Percentiles rank a stretch among this genome's conserved stretches.
Evolutionary conservation across 495 filamentous ascomycete genomes (phyloP).

Genomic region (Penicillium samsonianum): DNA sequence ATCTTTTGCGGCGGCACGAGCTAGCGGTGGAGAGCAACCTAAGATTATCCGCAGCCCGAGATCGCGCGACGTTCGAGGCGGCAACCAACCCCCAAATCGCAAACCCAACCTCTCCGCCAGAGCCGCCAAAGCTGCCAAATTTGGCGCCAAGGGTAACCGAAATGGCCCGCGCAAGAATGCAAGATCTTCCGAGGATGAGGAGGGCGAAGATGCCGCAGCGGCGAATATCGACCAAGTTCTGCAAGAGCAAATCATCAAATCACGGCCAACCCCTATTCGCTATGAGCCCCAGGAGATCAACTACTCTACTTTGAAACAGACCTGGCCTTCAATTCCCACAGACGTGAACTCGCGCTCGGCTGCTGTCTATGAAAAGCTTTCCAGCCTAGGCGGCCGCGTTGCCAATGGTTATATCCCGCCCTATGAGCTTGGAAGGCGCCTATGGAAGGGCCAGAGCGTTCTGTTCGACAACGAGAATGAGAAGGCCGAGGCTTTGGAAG

Average conservation of each 20-base stretch:
- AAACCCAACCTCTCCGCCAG: conserved; percentile 22
- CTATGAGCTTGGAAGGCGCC: conserved; percentile 41
- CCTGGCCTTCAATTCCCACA: conserved; percentile 47
- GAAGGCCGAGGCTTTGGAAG: conserved; percentile 37
- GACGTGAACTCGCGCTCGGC: conserved; percentile 30
- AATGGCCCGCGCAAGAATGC: conserved; percentile 16
- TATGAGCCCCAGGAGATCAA: conserved; percentile 38
- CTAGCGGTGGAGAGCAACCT: conserved; percentile 27
- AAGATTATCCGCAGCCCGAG: conserved; percentile 40
- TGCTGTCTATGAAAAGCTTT: conserved; percentile 42
- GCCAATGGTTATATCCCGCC: conserved; percentile 44
- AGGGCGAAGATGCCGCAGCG: conserved; percentile 24
- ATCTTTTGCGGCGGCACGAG: conserved; percentile 38
- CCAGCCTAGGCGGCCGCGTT: conserved; percentile 36
- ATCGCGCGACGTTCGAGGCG: conserved; percentile 25
- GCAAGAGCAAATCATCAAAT: conserved; percentile 33
- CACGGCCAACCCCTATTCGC: conserved; percentile 33
- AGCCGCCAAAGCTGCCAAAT: too few species aligned
- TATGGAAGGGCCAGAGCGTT: conserved; percentile 45
- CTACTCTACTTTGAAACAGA: conserved; percentile 36
- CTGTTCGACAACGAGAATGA: conserved; percentile 43
- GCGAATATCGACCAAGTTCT: conserved; percentile 36
- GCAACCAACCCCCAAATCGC: conserved; percentile 20
- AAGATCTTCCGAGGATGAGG: conserved; percentile 22
- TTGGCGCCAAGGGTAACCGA: conserved; percentile 5